Evolutionary conservation across 2,329 filamentous ascomycete species (phyloP).

Genomic region (Hymenoscyphus albidus): DNA sequence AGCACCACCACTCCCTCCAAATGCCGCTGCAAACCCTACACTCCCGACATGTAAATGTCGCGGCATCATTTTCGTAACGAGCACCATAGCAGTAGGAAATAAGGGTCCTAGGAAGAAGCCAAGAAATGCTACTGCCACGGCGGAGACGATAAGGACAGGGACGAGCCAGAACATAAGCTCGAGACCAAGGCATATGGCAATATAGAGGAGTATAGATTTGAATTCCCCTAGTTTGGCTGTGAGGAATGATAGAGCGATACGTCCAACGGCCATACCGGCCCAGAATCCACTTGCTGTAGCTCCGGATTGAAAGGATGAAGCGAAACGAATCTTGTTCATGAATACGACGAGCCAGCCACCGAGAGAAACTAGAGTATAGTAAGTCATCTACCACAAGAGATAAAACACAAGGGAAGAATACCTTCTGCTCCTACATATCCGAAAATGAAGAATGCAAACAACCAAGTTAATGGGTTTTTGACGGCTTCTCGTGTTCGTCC

Average conservation of each 20-base stretch:
- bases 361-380: slow-evolving; percentile 54
- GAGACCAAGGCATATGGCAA: slow-evolving; percentile 58
- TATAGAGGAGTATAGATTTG: slow-evolving; percentile 58
- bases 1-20: slow-evolving; percentile 71
- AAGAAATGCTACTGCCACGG: slow-evolving; percentile 65
- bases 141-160: slow-evolving; percentile 69
- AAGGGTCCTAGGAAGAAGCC: slow-evolving; percentile 79
- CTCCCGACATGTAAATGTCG: slow-evolving; percentile 70
- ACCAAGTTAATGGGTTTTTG: slow-evolving; percentile 60
- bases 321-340: slow-evolving; percentile 74
- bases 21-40: slow-evolving; percentile 75
- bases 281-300: slow-evolving; percentile 79
- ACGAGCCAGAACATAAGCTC: slow-evolving; percentile 79
- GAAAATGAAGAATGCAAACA: slow-evolving; percentile 70
- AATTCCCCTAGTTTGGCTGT: slow-evolving; percentile 73
- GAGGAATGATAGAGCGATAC: slow-evolving; percentile 70
- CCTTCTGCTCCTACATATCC: slow-evolving; percentile 73
- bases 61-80: slow-evolving; percentile 70
- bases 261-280: slow-evolving; percentile 74
- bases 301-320: slow-evolving; percentile 66
- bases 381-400: not conserved
- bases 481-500: slow-evolving; percentile 35
- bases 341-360: slow-evolving; percentile 83
- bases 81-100: slow-evolving; percentile 71
- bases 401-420: not conserved